A percentile compares a stretch with the other conserved stretches of the same genome.
phyloP scores from a whole-genome alignment of 192 early-diverging fungal species.

The Backusella mclennaniae region DNA sequence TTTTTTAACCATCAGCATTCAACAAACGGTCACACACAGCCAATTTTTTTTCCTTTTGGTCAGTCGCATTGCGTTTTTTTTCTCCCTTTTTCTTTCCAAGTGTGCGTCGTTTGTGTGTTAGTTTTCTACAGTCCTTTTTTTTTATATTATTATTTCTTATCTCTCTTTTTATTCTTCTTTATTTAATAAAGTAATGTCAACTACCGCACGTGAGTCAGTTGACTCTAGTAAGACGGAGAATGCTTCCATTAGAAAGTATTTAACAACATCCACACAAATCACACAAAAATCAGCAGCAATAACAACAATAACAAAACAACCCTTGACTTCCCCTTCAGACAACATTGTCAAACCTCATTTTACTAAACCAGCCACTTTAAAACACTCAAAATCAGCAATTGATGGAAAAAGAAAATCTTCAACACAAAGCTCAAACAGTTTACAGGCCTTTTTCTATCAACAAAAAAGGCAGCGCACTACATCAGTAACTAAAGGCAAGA shows the following conservation, averaged over 20 bases:
- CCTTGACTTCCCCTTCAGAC: not conserved
- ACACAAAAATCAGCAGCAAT: not conserved
- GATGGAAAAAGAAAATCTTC: not conserved
- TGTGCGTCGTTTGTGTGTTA: not conserved
- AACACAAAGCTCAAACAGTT: not conserved
- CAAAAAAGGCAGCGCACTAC: not conserved
- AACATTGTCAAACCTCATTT: not conserved
- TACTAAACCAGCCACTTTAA: not conserved
- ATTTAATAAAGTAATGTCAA: not conserved
- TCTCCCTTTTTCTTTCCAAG: not conserved
- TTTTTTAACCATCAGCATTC: not conserved
- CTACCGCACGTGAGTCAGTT: not conserved
- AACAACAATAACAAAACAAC: not conserved
- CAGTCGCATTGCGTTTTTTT: not conserved
- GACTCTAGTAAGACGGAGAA: not conserved
- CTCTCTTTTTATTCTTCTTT: not conserved
- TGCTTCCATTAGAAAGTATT: not conserved
- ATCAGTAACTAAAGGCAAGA: not conserved
- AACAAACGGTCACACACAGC: not conserved
- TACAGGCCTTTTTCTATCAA: not conserved
- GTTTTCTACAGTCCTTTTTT: not conserved
- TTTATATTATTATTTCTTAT: not conserved
- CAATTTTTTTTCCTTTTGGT: not conserved
- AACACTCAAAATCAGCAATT: not conserved
- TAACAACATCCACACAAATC: not conserved